phyloP scores from a whole-genome alignment of 73 alveolate genomes.

The Urostyla sp. region DNA sequence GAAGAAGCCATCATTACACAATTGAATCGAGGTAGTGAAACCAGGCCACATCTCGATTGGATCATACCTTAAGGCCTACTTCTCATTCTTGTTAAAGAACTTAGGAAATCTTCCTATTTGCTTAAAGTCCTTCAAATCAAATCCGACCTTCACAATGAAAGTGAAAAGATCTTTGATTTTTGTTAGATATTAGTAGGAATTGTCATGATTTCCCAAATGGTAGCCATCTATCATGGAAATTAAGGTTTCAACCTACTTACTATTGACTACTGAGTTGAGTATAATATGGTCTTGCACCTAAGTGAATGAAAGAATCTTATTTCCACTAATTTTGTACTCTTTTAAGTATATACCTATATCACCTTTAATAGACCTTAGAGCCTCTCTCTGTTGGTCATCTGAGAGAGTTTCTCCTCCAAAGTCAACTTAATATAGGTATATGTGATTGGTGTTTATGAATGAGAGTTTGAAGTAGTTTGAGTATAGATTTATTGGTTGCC shows the following conservation, averaged over 20 bases:
- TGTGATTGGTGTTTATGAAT: background rate
- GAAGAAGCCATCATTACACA: constrained; percentile 27
- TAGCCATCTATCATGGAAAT: background rate
- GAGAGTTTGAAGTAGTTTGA: constrained; percentile 37
- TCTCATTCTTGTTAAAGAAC: constrained; percentile 30
- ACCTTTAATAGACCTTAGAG: background rate
- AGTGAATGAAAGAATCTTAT: background rate
- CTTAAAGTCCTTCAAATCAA: constrained; percentile 20
- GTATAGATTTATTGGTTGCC: background rate
- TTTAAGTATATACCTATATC: background rate
- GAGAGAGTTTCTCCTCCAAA: constrained; percentile 1
- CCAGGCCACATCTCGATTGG: constrained; percentile 55
- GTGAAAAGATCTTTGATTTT: constrained; percentile 2
- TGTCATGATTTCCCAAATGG: background rate
- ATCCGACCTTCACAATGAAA: background rate
- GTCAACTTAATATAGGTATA: background rate
- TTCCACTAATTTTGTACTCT: background rate
- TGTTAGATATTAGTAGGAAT: background rate
- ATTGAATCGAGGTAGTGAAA: background rate
- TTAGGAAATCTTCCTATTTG: constrained; percentile 43
- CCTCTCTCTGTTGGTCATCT: background rate
- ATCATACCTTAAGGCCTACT: background rate
- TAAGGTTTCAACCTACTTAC: background rate
- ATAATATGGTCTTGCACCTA: background rate
- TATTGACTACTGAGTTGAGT: background rate